phyloP scores from a whole-genome alignment of 2,329 filamentous ascomycete species.

The Aureobasidium sp. region DNA sequence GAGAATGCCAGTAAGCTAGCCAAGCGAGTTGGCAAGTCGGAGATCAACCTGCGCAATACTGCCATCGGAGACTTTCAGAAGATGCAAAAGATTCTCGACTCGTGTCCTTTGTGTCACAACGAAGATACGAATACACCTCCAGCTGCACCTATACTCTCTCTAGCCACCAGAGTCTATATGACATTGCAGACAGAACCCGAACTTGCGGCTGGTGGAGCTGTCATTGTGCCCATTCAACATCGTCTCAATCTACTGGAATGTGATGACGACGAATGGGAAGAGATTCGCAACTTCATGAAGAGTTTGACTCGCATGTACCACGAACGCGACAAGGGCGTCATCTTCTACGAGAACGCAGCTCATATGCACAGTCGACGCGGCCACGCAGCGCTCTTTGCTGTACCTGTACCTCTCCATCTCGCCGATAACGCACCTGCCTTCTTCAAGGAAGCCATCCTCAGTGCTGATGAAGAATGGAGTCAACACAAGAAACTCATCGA shows the following conservation, averaged over 20 bases:
- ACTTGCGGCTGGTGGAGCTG: constrained; percentile 81
- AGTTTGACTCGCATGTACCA: constrained; percentile 94
- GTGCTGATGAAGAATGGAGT: constrained; percentile 91
- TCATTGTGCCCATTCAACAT: constrained; percentile 91
- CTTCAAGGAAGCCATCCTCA: constrained; percentile 94
- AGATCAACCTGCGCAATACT: constrained; percentile 86
- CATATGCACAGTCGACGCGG: constrained; percentile 73
- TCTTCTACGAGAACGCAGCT: constrained; percentile 99
- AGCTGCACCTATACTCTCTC: constrained; percentile 83
- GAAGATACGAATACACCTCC: constrained; percentile 85
- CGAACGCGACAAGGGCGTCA: constrained; percentile 88
- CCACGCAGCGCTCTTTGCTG: constrained; percentile 87
- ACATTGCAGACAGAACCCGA: constrained; percentile 93
- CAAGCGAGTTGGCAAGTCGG: constrained; percentile 86
- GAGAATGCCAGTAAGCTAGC: constrained; percentile 95
- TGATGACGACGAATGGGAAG: constrained; percentile 99
- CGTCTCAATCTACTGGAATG: constrained; percentile 94
- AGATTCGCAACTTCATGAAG: constrained; percentile 99
- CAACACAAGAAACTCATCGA: constrained; percentile 97
- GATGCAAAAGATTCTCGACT: constrained; percentile 86
- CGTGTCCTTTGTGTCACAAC: constrained; percentile 91
- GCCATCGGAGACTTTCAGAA: constrained; percentile 92
- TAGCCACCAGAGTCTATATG: constrained; percentile 87
- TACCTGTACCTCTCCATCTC: constrained; percentile 92
- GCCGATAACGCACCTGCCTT: constrained; percentile 94